These are phyloP conservation scores for Colletotrichum siamense DNA, from an alignment of 2,329 filamentous ascomycete genomes.

Conservation along the genomic window DNA sequence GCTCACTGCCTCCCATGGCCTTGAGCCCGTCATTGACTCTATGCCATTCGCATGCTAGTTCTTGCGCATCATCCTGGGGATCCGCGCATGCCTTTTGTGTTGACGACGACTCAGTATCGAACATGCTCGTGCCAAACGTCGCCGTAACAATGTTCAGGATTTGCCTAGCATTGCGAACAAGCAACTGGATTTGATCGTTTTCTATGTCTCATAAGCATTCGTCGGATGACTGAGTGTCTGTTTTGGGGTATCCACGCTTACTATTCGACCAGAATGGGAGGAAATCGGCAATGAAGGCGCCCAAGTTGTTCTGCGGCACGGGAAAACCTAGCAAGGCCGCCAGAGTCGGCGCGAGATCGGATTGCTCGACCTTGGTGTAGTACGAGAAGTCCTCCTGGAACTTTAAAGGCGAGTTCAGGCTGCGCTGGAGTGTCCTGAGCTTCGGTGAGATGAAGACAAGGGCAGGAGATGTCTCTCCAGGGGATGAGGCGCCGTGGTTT, in stretches of 20 bases:
- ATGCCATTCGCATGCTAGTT: conserved; percentile 75
- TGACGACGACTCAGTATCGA: conserved; percentile 33
- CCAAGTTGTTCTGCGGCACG: conserved; percentile 87
- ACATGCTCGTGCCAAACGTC: conserved; percentile 63
- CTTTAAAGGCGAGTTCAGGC: conserved; percentile 56
- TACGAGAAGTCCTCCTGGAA: conserved; percentile 78
- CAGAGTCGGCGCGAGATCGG: conserved; percentile 89
- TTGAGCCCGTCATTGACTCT: conserved; percentile 28
- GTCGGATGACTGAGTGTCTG: conserved; percentile 4
- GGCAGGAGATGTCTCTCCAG: conserved; percentile 93
- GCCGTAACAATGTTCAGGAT: conserved; percentile 79
- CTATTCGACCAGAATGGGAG: conserved; percentile 76
- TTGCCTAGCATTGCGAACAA: conserved; percentile 81
- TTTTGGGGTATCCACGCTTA: conserved; percentile 38
- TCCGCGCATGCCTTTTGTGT: conserved; percentile 30
- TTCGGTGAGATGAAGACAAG: conserved; percentile 91
- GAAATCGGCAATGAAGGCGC: conserved; percentile 82
- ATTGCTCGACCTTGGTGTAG: conserved; percentile 88
- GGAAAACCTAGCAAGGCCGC: conserved; percentile 88
- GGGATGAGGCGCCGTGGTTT: conserved; percentile 92
- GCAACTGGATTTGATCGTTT: conserved; percentile 67
- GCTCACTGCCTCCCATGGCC: conserved; percentile 19
- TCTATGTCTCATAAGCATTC: conserved; percentile 30
- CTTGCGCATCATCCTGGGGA: conserved; percentile 54
- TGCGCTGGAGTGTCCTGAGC: conserved; percentile 61